phyloP scores from a whole-genome alignment of 495 filamentous ascomycete species.

The Aspergillus incahuasiensis region DNA sequence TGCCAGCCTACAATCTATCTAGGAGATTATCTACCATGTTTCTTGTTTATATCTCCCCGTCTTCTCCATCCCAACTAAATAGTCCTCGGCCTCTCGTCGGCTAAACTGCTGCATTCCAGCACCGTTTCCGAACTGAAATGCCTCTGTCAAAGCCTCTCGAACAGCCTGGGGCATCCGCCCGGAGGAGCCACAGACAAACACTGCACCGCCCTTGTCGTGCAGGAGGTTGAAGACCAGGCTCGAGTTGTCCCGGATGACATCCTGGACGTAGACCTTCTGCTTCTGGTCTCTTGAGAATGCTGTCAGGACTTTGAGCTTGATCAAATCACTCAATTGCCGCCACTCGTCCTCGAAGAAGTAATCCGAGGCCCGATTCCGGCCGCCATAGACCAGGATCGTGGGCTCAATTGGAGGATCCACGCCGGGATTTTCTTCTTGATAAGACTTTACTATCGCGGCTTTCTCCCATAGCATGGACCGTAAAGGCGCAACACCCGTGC shows the following conservation, averaged over 20 bases:
- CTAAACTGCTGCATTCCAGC: constrained; percentile 21
- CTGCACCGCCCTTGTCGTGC: constrained; percentile 45
- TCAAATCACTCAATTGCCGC: constrained; percentile 35
- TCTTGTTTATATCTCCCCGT: constrained; percentile 71
- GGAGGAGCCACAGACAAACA: constrained; percentile 80
- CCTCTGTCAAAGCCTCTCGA: constrained; percentile 71
- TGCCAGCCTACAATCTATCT: background rate
- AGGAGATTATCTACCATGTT: constrained; percentile 53
- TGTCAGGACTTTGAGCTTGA: constrained; percentile 55
- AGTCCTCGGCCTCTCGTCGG: constrained; percentile 51
- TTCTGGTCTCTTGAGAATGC: constrained; percentile 80
- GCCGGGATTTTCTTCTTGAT: constrained; percentile 29
- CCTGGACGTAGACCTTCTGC: constrained; percentile 85
- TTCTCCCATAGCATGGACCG: constrained; percentile 72
- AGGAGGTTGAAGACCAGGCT: constrained; percentile 55
- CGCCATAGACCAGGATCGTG: constrained; percentile 68
- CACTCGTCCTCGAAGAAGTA: constrained; percentile 80
- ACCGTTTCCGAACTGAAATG: constrained; percentile 43
- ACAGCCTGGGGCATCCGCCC: constrained; percentile 89
- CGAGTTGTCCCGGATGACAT: constrained; percentile 63
- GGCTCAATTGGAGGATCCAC: constrained; percentile 28
- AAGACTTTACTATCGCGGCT: constrained; percentile 37
- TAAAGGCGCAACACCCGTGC: constrained; percentile 88
- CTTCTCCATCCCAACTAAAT: constrained; percentile 60
- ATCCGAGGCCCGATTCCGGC: constrained; percentile 66